Conservation (phyloP, 2,329 filamentous ascomycete species). For the Exophiala viscosa region DNA sequence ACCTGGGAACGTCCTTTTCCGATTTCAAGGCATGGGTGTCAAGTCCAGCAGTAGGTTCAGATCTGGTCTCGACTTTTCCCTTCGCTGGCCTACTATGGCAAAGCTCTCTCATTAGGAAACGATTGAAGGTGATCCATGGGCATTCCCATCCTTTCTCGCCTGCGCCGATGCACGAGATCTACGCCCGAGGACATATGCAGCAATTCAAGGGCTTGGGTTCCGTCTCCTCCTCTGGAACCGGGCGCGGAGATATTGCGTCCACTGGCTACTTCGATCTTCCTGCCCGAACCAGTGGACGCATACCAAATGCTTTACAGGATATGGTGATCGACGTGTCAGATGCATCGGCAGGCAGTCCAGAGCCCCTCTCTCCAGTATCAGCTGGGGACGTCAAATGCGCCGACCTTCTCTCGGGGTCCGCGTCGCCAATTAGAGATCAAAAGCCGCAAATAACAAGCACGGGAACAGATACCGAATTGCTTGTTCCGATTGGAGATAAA, state of each 20-base stretch:
- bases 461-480: slow-evolving; percentile 31
- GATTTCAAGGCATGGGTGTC: slow-evolving; percentile 69
- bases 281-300: slow-evolving; percentile 1
- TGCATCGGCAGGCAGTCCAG: slow-evolving; percentile 4
- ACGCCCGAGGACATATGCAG: slow-evolving; percentile 29
- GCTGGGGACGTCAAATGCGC: slow-evolving; percentile 7
- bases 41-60: slow-evolving; percentile 51
- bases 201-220: slow-evolving; percentile 34
- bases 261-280: slow-evolving; percentile 25
- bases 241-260: slow-evolving; percentile 16
- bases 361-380: slow-evolving; percentile 8
- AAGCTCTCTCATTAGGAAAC: slow-evolving; percentile 63
- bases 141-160: slow-evolving; percentile 30
- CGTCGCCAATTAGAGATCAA: slow-evolving; percentile 2
- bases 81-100: slow-evolving; percentile 69
- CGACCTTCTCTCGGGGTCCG: slow-evolving; percentile 15
- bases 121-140: slow-evolving; percentile 66
- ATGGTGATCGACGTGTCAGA: slow-evolving; percentile 7
- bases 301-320: slow-evolving; percentile 7
- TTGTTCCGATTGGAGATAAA: slow-evolving; percentile 37
- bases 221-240: slow-evolving; percentile 26
- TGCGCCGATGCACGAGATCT: slow-evolving; percentile 29
- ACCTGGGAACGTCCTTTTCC: slow-evolving; percentile 44
- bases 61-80: slow-evolving; percentile 52
- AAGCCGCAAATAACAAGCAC: background rate